phyloP scores from a whole-genome alignment of 108 stramenopile genomes.

The Cyclostephanos tholiformis region DNA sequence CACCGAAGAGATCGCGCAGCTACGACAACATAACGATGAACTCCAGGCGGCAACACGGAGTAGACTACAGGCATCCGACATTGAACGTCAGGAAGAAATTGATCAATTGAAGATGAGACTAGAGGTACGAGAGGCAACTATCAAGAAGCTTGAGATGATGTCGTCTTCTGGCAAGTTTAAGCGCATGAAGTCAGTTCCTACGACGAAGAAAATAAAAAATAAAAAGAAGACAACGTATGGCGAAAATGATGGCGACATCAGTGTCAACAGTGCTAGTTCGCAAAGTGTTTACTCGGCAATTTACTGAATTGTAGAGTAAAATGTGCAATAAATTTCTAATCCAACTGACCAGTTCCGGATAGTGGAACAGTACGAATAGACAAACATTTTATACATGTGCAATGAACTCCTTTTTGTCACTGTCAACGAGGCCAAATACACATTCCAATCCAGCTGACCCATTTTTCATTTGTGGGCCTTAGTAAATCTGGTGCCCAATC shows the following conservation, averaged over 20 bases:
- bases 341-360: no score
- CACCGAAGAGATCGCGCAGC: conserved; percentile 27
- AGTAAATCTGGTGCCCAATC: background rate
- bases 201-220: background rate
- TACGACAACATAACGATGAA: conserved; percentile 37
- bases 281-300: conserved; percentile 4
- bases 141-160: conserved; percentile 25
- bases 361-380: no score
- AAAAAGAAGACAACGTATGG: background rate
- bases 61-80: conserved; percentile 38
- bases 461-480: background rate
- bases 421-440: no score
- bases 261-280: conserved; percentile 1
- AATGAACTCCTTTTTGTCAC: no score
- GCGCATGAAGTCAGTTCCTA: background rate
- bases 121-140: conserved; percentile 49
- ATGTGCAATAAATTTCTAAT: no score
- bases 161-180: background rate
- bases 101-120: conserved; percentile 44
- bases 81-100: conserved; percentile 44
- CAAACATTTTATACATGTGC: no score
- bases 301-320: background rate
- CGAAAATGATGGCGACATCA: conserved; percentile 11
- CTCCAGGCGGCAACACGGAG: conserved; percentile 47
- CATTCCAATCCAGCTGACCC: background rate